A percentile compares a stretch with the other conserved stretches of the same genome.
These are phyloP conservation scores for Dispira simplex DNA, from an alignment of 192 early-diverging fungal genomes.

Conservation along the genomic window DNA sequence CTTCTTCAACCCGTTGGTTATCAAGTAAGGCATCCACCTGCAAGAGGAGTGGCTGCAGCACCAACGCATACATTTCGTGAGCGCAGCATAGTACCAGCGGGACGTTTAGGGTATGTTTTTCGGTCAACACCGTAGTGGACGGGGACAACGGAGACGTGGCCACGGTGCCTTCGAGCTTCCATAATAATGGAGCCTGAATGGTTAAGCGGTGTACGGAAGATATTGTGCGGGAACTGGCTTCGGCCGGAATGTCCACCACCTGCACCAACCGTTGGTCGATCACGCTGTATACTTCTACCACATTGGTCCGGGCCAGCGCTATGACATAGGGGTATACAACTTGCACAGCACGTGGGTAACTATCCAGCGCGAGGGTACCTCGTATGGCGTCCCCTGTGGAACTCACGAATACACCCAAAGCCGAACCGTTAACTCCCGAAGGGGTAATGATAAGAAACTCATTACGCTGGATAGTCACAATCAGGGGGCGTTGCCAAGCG, in stretches of 20 bases:
- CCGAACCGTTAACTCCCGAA: slow-evolving; percentile 1
- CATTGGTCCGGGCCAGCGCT: not conserved
- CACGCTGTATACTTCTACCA: not conserved
- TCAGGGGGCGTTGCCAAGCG: not conserved
- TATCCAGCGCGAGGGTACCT: not conserved
- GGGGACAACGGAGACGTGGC: not conserved
- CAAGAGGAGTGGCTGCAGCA: not conserved
- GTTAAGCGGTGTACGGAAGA: not conserved
- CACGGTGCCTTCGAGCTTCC: not conserved
- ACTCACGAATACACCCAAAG: slow-evolving; percentile 5
- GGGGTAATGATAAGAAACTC: slow-evolving; percentile 1
- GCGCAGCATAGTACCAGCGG: not conserved
- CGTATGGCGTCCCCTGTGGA: slow-evolving; percentile 5
- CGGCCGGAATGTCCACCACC: not conserved
- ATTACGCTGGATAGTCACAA: not conserved
- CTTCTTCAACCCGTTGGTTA: slow-evolving; percentile 5
- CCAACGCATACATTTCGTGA: not conserved
- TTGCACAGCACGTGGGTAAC: not conserved
- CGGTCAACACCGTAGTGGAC: not conserved
- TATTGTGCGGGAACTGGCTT: not conserved
- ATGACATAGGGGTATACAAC: not conserved
- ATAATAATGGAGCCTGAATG: not conserved
- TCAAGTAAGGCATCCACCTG: slow-evolving; percentile 2
- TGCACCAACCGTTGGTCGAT: not conserved
- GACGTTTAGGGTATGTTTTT: not conserved